A percentile compares a stretch with the other conserved stretches of the same genome.
Conservation (phyloP, 352 stramenopile species). For the Phytophthora kernoviae region DNA sequence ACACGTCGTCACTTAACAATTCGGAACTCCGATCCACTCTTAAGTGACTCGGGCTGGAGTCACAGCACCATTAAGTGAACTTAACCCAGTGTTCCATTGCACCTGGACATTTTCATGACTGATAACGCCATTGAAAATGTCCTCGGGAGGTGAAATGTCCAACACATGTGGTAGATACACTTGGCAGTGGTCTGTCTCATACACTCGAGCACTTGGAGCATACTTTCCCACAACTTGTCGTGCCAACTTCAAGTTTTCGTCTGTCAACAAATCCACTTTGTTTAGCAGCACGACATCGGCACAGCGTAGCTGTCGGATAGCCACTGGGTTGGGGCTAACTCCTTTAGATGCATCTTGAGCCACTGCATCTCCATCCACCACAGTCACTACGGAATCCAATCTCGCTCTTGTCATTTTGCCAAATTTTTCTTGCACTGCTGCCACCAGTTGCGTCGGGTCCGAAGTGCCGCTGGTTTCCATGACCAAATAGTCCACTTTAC, state of each 20-base stretch:
- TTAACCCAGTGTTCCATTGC: constrained; percentile 61
- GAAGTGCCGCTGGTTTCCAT: constrained; percentile 81
- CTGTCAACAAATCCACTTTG: constrained; percentile 74
- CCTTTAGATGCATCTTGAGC: constrained; percentile 41
- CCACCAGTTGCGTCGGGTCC: constrained; percentile 71
- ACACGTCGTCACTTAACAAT: background rate
- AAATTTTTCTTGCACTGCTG: constrained; percentile 72
- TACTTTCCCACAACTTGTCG: constrained; percentile 42
- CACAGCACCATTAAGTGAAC: constrained; percentile 26
- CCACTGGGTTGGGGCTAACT: constrained; percentile 43
- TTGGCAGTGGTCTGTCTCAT: constrained; percentile 65
- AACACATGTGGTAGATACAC: constrained; percentile 78
- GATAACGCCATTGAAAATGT: constrained; percentile 50
- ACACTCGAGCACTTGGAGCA: constrained; percentile 60
- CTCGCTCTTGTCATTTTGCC: constrained; percentile 81
- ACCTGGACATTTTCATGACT: constrained; percentile 68
- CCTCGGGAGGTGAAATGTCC: constrained; percentile 64
- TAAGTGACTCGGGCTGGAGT: constrained; percentile 37
- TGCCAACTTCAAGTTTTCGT: constrained; percentile 27
- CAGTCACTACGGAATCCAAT: constrained; percentile 76
- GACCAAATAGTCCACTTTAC: constrained; percentile 77
- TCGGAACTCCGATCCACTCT: constrained; percentile 23
- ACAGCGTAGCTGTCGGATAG: constrained; percentile 63
- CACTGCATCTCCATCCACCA: constrained; percentile 78
- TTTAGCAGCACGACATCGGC: constrained; percentile 85